Evolutionary conservation across 2,329 filamentous ascomycete genomes (phyloP).

Genomic region (Colletotrichum cordylinicola): DNA sequence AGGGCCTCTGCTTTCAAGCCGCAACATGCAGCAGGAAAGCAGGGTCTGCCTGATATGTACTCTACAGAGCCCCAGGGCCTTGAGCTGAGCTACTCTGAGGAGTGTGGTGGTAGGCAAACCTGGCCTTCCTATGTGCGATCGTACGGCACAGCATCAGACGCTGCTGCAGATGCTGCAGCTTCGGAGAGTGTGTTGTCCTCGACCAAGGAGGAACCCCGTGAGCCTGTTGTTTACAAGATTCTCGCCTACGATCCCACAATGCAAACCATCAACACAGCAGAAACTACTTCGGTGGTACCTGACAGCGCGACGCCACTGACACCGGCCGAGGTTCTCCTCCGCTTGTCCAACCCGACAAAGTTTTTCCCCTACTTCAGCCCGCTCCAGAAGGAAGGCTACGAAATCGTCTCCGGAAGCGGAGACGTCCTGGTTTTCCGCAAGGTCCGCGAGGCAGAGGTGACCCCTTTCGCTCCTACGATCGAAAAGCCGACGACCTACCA

Average conservation of each 20-base stretch:
- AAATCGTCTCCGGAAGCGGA: slow-evolving; percentile 67
- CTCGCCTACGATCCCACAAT: slow-evolving; percentile 68
- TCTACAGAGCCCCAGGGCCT: slow-evolving; percentile 53
- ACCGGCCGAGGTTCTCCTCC: slow-evolving; percentile 64
- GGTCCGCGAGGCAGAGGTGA: slow-evolving; percentile 41
- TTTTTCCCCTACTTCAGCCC: slow-evolving; percentile 69
- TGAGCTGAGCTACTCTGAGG: slow-evolving; percentile 52
- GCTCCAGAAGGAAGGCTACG: slow-evolving; percentile 67
- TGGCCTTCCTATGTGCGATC: slow-evolving; percentile 41
- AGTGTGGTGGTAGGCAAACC: slow-evolving; percentile 40
- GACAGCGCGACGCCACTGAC: slow-evolving; percentile 56
- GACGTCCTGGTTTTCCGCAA: slow-evolving; percentile 73
- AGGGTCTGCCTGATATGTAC: slow-evolving; percentile 40
- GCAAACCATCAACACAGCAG: slow-evolving; percentile 62
- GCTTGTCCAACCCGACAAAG: slow-evolving; percentile 66
- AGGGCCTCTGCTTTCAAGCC: slow-evolving; percentile 21
- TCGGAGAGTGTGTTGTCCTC: neutral
- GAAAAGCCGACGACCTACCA: slow-evolving; percentile 20
- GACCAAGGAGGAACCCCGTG: slow-evolving; percentile 6
- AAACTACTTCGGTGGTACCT: slow-evolving; percentile 62
- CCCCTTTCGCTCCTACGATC: neutral
- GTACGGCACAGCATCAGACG: slow-evolving; percentile 27
- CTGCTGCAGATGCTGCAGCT: neutral
- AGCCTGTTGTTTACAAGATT: slow-evolving; percentile 61
- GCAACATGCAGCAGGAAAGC: slow-evolving; percentile 5